Base-by-base conservation (phyloP, 129 eudicot genomes). In the Artemisia argyi region DNA sequence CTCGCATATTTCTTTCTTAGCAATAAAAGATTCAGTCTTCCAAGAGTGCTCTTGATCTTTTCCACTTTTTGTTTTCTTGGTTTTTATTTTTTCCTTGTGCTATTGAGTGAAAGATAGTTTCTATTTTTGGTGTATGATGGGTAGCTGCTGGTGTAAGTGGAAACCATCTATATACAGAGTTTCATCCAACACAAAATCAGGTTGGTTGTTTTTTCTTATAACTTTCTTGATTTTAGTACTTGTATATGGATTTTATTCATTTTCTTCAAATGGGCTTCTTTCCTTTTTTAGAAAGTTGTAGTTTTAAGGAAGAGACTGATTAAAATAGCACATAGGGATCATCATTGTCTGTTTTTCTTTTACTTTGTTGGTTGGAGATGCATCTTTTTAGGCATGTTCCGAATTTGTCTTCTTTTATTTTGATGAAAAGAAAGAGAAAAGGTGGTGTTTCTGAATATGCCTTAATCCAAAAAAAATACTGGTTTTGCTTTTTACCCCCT, bases 111-210 rank as follows among this genome's bases (percentile, higher is more conserved):
- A 32, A 32, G 42, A 32, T 32, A 32, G 42, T 32, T n/a, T n/a
- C 48, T 11, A 10, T 51, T 73, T 73, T 75, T 18, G 49, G 71
- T 42, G 77, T 58, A 48, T 61, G 54, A 88, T 88, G 95, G 95
- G 90, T 62, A 85, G 85, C 80, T 88, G 95, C 83, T 85, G 86
- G 81, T 88, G 90, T 81, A 73, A 80, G 73, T 78, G 82, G 83
- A 80, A 88, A 65, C 88, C 95, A 64, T 83, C 87, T 9, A 83
- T 63, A 61, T 80, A 85, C 76, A 88, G 84, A 80, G 86, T 85
- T 20, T 88, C 87, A 63, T 83, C 90, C 61, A 85, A 85, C 72
- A 55, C 86, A 69, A 85, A 85, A 72, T 78, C 90, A 80, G 95
- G 95, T 88, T 20, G 12, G 74, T 69, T n/a, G n/a, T n/a, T n/a